phyloP scores from a whole-genome alignment of 768 basidiomycete genomes.

The Amanita polypyramis region DNA sequence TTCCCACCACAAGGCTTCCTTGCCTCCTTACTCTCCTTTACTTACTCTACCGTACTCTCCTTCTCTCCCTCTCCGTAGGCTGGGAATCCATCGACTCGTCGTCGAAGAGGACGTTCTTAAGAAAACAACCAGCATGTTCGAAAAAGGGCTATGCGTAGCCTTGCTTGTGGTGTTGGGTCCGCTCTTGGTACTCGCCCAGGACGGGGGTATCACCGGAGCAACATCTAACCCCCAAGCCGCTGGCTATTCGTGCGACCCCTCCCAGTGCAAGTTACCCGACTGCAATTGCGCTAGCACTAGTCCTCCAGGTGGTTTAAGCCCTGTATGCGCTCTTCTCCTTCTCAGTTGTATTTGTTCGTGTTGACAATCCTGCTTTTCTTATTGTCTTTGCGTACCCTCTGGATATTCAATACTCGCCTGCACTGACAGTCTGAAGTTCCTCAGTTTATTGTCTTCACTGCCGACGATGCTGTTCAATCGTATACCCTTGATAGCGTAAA shows the following conservation, averaged over 20 bases:
- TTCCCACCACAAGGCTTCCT: background rate
- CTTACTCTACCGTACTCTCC: background rate
- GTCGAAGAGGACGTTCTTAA: no score
- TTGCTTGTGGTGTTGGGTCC: slow-evolving; percentile 21
- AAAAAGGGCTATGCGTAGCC: background rate
- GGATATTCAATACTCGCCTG: background rate
- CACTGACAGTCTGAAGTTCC: slow-evolving; percentile 42
- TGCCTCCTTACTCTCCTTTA: background rate
- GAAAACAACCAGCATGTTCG: background rate
- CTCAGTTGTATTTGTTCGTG: background rate
- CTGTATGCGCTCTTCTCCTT: slow-evolving; percentile 30
- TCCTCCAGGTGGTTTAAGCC: slow-evolving; percentile 60
- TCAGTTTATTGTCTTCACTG: slow-evolving; percentile 64
- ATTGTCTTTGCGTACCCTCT: background rate
- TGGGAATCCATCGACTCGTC: background rate
- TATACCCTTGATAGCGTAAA: slow-evolving; percentile 70
- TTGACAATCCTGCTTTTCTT: background rate
- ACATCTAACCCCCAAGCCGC: slow-evolving; percentile 42
- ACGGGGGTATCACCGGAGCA: slow-evolving; percentile 45
- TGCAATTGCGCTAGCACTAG: slow-evolving; percentile 67
- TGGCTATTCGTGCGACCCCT: slow-evolving; percentile 61
- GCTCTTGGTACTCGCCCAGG: slow-evolving; percentile 32
- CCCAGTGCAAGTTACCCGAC: slow-evolving; percentile 52
- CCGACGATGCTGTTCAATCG: slow-evolving; percentile 67
- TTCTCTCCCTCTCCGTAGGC: background rate